A percentile compares a stretch with the other conserved stretches of the same genome.
phyloP scores from a whole-genome alignment of 352 stramenopile species.

The Halophytophthora batemanensis region DNA sequence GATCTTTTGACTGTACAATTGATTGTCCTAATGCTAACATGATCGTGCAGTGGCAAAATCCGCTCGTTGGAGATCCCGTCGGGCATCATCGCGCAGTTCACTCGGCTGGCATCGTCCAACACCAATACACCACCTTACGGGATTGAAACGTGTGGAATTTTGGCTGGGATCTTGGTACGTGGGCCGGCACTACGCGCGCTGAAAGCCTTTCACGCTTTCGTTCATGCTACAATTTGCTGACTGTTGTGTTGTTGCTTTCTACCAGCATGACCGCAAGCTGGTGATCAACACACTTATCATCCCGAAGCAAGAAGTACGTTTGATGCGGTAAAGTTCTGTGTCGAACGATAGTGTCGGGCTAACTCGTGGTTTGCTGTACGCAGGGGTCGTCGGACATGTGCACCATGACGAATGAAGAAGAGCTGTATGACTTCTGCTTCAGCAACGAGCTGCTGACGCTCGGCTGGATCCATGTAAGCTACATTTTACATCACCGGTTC shows the following conservation, averaged over 20 bases:
- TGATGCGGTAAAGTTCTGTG: not conserved
- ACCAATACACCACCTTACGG: constrained; percentile 69
- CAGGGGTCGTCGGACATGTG: constrained; percentile 85
- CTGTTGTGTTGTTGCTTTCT: not conserved
- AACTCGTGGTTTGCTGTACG: not conserved
- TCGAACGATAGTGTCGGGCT: not conserved
- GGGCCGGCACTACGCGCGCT: not conserved
- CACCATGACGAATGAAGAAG: constrained; percentile 85
- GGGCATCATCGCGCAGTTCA: constrained; percentile 74
- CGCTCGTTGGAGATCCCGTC: constrained; percentile 70
- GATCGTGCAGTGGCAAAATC: constrained; percentile 42
- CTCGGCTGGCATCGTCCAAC: constrained; percentile 73
- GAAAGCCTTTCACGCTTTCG: not conserved
- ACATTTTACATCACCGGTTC: not conserved
- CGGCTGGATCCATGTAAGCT: constrained; percentile 88
- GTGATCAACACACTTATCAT: constrained; percentile 86
- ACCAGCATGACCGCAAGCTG: constrained; percentile 51
- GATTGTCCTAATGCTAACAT: constrained; percentile 8
- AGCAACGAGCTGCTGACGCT: constrained; percentile 83
- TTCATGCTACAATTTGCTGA: not conserved
- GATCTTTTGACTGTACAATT: not conserved
- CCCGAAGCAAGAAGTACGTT: constrained; percentile 76
- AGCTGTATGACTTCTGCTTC: constrained; percentile 88
- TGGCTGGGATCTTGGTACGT: constrained; percentile 76
- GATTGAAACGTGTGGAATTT: constrained; percentile 90